Base-by-base conservation (phyloP, 73 alveolate genomes). In the Uronychia setigera region DNA sequence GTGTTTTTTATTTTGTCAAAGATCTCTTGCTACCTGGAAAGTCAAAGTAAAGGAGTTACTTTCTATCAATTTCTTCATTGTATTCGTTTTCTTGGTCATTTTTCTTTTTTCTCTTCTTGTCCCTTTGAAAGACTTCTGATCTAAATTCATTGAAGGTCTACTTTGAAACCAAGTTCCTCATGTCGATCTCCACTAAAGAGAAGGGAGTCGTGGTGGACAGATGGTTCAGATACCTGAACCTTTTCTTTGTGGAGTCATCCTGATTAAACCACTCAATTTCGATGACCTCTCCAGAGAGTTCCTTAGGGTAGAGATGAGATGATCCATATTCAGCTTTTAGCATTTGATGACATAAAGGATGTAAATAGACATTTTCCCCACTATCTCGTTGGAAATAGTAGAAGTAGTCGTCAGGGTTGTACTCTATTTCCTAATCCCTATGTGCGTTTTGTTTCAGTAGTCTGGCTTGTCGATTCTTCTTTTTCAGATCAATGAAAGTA, bases 321-420 rank as follows among this genome's bases (percentile, higher is more conserved):
- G 58, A 60, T 1, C 80, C 59, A 59, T 86, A 81, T n/a, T 78
- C 77, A 30, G 78, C 58, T 0, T 87, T 33, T 26, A 91, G 80
- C 1, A 91, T 58, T 30, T 82, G 74, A 33, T 30, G 80, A 60
- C 91, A 85, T 1, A 91, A 29, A 0, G 93, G 93, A 59, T 86
- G 90, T 13, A 91, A n/a, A 80, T 74, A 91, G 27, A 88, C 33
- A 35, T 91, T 84, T 26, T 89, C 92, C n/a, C 92, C 93, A 14
- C 89, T 83, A 29, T 33, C 31, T 5, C 76, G 25, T 76, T 91
- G 83, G 60, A 78, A 91, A 80, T 86, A 91, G 78, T 86, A 91
- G 76, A 46, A 77, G 79, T 29, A 58, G 31, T 83, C 93, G 1
- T 75, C 34, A 13, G n/a, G 0, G 32, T 79, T 78, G 79, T 79